Conservation (phyloP, 2,329 filamentous ascomycete genomes). For the Tympanopsis confertula region DNA sequence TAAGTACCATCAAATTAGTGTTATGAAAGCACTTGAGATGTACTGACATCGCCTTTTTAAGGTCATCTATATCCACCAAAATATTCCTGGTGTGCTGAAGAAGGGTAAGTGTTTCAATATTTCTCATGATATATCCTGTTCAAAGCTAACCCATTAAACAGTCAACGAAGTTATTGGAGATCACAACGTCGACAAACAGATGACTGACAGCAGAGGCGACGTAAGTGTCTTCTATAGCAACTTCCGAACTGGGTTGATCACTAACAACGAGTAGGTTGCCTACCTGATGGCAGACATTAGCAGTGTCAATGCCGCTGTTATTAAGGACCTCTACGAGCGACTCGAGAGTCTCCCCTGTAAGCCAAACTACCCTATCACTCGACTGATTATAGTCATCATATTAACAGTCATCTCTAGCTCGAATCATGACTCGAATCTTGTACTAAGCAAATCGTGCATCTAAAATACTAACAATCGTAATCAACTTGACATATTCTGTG, state of each 20-base stretch:
- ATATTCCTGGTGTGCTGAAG: conserved; percentile 86
- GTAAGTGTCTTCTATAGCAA: conserved; percentile 27
- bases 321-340: conserved; percentile 74
- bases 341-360: conserved; percentile 72
- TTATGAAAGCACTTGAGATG: conserved; percentile 8
- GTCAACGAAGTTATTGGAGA: conserved; percentile 91
- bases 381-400: no score
- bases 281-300: conserved; percentile 98
- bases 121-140: conserved; percentile 7
- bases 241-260: conserved; percentile 6
- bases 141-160: conserved; percentile 13
- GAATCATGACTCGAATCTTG: conserved; percentile 1
- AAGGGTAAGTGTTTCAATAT: conserved; percentile 40
- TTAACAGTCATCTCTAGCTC: neutral
- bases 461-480: no score
- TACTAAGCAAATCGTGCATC: neutral
- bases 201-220: conserved; percentile 87
- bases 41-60: conserved; percentile 12
- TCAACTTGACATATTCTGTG: no score
- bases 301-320: conserved; percentile 66
- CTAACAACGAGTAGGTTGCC: conserved; percentile 43
- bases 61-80: conserved; percentile 93
- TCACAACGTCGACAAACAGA: conserved; percentile 98
- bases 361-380: no score
- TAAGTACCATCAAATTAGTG: conserved; percentile 20